Percentiles rank a stretch among this genome's conserved stretches.
phyloP scores from a whole-genome alignment of 768 basidiomycete genomes.

The Tephrocybe sp. region DNA sequence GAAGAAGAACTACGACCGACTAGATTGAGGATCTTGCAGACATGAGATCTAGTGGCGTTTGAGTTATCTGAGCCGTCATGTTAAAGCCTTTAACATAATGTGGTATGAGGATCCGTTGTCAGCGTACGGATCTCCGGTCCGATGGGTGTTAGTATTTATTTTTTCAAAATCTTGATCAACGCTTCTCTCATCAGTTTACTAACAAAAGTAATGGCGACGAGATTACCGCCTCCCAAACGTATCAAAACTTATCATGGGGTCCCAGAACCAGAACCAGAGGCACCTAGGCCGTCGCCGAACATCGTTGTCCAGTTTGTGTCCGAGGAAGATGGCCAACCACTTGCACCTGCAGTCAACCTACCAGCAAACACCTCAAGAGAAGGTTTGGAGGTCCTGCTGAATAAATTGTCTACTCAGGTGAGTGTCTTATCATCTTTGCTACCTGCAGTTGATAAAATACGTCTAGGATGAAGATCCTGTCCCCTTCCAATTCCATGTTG shows the following conservation, averaged over 20 bases:
- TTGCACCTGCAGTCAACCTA: conserved; percentile 87
- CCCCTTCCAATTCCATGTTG: conserved; percentile 89
- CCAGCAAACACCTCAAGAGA: conserved; percentile 86
- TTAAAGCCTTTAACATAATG: too few relatives aligned
- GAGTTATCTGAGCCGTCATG: too few relatives aligned
- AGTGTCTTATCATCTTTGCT: conserved; percentile 19
- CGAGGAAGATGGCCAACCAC: conserved; percentile 74
- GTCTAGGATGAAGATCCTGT: conserved; percentile 80
- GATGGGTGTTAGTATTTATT: not conserved
- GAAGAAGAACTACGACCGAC: too few relatives aligned
- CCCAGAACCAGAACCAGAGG: conserved; percentile 58
- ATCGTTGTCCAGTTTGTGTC: conserved; percentile 92
- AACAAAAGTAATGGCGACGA: conserved; percentile 89
- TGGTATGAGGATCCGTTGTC: too few relatives aligned
- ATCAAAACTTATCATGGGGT: conserved; percentile 79
- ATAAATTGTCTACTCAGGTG: conserved; percentile 78
- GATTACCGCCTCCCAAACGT: conserved; percentile 86
- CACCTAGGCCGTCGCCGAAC: conserved; percentile 45
- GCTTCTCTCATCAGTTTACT: not conserved
- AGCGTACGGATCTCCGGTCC: too few relatives aligned
- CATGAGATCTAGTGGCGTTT: too few relatives aligned
- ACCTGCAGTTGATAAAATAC: conserved; percentile 16
- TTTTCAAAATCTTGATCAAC: not conserved
- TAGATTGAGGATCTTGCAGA: too few relatives aligned
- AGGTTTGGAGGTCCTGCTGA: conserved; percentile 84